Percentiles rank a stretch among this genome's conserved stretches.
phyloP scores from a whole-genome alignment of 2,329 filamentous ascomycete genomes.

The Dactylellina haptotyla region DNA sequence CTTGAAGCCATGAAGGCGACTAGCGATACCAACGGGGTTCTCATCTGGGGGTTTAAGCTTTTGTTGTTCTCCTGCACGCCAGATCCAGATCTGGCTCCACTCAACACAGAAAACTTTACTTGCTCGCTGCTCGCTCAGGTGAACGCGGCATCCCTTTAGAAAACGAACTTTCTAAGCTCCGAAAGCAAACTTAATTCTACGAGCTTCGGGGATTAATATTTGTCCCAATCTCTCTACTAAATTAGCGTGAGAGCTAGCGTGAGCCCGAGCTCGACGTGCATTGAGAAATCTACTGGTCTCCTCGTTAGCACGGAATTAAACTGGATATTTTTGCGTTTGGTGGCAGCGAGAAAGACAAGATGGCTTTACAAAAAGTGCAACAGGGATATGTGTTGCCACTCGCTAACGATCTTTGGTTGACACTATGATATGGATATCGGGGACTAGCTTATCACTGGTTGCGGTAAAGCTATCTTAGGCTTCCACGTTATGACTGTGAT shows the following conservation, averaged over 20 bases:
- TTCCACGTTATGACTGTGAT: background rate
- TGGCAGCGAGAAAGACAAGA: conserved; percentile 7
- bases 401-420: background rate
- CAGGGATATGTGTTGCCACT: conserved; percentile 23
- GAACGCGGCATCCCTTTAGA: no score
- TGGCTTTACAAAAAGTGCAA: conserved; percentile 23
- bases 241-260: no score
- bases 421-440: background rate
- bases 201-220: no score
- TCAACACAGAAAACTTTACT: no score
- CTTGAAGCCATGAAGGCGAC: background rate
- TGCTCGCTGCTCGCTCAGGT: no score
- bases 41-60: no score
- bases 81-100: background rate
- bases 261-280: background rate
- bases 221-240: no score
- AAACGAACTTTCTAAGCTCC: no score
- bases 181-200: no score
- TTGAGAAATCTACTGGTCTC: background rate
- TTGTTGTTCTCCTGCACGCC: background rate
- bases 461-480: background rate
- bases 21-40: no score
- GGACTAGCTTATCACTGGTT: background rate
- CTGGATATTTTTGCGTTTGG: background rate
- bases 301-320: conserved; percentile 15